phyloP scores from a whole-genome alignment of 2,329 filamentous ascomycete genomes.

The Apiospora marii region DNA sequence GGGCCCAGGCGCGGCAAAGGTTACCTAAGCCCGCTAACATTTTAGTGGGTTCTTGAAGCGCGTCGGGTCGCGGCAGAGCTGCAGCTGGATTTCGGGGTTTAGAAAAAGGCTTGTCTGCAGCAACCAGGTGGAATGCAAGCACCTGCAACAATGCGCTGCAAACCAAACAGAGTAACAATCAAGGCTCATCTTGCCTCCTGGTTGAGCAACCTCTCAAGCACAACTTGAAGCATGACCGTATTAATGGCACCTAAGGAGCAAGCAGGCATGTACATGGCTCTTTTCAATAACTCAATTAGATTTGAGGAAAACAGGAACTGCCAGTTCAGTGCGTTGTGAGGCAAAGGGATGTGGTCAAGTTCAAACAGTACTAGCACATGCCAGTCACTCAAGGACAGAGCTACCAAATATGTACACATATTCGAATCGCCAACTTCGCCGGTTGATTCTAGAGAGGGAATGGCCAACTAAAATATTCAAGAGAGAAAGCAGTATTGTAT shows the following conservation, averaged over 20 bases:
- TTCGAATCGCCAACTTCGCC: not conserved
- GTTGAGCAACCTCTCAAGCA: not conserved
- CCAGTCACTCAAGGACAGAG: not conserved
- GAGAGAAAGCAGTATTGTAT: not conserved
- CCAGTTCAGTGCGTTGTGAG: no score
- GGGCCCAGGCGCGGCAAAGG: not conserved
- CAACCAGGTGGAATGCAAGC: not conserved
- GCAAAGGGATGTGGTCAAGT: not conserved
- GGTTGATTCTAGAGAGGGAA: not conserved
- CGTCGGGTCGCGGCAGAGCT: conserved; percentile 2
- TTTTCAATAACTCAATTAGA: not conserved
- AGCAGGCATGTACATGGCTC: not conserved
- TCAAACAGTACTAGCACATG: not conserved
- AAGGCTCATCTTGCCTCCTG: not conserved
- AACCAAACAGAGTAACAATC: not conserved
- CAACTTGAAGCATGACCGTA: not conserved
- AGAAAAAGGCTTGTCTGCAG: not conserved
- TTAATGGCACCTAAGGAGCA: not conserved
- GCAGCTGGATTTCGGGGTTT: not conserved
- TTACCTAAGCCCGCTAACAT: not conserved
- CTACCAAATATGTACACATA: not conserved
- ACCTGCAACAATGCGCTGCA: not conserved
- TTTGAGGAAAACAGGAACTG: no score
- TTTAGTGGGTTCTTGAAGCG: conserved; percentile 2
- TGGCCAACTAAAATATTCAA: not conserved